Percentiles rank a stretch among this genome's conserved stretches.
These are phyloP conservation scores for Colletotrichum spinosum DNA, from an alignment of 2,329 filamentous ascomycete species.

Conservation along the genomic window DNA sequence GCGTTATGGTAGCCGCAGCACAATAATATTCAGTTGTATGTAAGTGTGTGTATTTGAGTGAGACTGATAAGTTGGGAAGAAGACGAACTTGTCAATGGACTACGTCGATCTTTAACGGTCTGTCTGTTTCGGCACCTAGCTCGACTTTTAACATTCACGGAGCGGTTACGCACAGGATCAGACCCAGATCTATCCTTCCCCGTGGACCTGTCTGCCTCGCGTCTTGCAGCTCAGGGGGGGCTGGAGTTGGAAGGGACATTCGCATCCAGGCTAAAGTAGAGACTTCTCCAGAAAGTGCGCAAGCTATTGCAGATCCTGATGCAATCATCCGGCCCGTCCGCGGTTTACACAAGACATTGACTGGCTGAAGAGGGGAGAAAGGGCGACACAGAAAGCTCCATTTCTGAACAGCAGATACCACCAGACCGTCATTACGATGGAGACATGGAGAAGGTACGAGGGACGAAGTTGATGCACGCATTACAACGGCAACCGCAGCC, in stretches of 20 bases:
- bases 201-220: background rate
- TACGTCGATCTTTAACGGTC: slow-evolving; percentile 3
- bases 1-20: background rate
- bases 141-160: slow-evolving; percentile 4
- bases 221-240: slow-evolving; percentile 26
- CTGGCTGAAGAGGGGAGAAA: slow-evolving; percentile 18
- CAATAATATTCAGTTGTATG: background rate
- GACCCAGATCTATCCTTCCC: slow-evolving; percentile 22
- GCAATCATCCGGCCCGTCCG: slow-evolving; percentile 31
- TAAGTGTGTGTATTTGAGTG: too few relatives aligned
- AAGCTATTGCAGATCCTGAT: slow-evolving; percentile 38
- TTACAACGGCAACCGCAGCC: slow-evolving; percentile 17
- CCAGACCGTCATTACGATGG: slow-evolving; percentile 31
- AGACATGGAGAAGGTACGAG: background rate
- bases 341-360: background rate
- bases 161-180: slow-evolving; percentile 10
- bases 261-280: slow-evolving; percentile 7
- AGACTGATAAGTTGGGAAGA: too few relatives aligned
- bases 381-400: slow-evolving; percentile 3
- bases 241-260: background rate
- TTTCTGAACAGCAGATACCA: slow-evolving; percentile 2
- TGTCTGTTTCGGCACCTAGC: slow-evolving; percentile 15
- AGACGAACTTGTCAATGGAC: background rate
- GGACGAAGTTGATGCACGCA: slow-evolving; percentile 22
- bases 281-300: slow-evolving; percentile 13